Base-by-base conservation (phyloP, 306 rosid species). In the Prunus davidiana region DNA sequence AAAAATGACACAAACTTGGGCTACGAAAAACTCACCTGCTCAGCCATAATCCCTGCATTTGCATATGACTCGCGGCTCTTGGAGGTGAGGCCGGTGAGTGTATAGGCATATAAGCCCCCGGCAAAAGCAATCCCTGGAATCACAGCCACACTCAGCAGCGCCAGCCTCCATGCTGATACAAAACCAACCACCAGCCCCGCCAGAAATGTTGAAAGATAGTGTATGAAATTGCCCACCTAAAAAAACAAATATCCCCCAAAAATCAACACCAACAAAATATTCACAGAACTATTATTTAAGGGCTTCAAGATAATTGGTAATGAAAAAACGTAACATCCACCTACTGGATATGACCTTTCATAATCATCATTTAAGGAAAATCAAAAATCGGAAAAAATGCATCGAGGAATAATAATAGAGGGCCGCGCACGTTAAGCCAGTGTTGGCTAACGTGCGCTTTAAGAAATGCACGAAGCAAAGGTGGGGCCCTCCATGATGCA, bases 61-160 rank as follows among this genome's bases (percentile, higher is more conserved):
- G 99, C 93, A 76, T 96, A 96, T 2, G 99, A 96, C 83, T 92
- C 90, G 12, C 97, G 96, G 24, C 96, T 96, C 89, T 96, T 96
- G 11, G 99, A 96, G 3, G 99, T 96, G 10, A 96, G 93, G 71
- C 99, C 99, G 0, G 98, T 92, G 80, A 96, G 97, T 4, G 99
- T 96, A 71, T 96, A 96, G 11, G 99, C 99, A 79, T 96, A 96
- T 77, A 96, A 88, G 19, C 99, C 97, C 7, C 99, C 99, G 20
- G 99, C 98, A 67, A 96, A 96, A 72, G 98, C 99, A 51, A 96
- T 96, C 34, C 99, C 99, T 0, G 99, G 99, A 79, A 96, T 96
- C 80, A 96, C 99, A 0, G 99, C 99, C 25, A 96, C 92, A 82
- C 99, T 96, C 11, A 96, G 82, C 78, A 96, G 92, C 10, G 99